Conservation (phyloP, 2,329 filamentous ascomycete species). For the Monilinia laxa region DNA sequence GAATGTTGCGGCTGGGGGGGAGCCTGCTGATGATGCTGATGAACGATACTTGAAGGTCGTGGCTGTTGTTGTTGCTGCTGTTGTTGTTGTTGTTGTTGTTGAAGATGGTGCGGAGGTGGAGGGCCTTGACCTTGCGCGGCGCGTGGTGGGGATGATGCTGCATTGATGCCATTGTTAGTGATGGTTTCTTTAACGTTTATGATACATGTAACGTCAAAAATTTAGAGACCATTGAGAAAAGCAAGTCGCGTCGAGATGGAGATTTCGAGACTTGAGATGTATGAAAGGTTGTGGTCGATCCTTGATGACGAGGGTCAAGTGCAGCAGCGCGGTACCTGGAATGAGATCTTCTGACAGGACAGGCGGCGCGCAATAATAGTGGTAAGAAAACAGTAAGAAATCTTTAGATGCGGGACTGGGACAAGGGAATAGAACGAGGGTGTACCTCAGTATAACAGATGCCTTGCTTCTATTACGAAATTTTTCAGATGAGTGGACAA, state of each 20-base stretch:
- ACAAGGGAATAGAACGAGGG: constrained; percentile 39
- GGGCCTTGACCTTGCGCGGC: constrained; percentile 63
- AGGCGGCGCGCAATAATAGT: constrained; percentile 29
- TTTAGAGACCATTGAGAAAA: constrained; percentile 40
- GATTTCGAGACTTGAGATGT: constrained; percentile 37
- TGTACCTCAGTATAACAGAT: constrained; percentile 40
- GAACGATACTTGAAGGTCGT: constrained; percentile 69
- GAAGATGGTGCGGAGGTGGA: constrained; percentile 60
- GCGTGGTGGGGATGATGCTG: constrained; percentile 76
- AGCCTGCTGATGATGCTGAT: constrained; percentile 66
- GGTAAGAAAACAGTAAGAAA: constrained; percentile 28
- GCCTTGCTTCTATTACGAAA: constrained; percentile 39
- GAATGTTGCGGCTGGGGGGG: constrained; percentile 60
- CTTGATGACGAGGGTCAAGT: constrained; percentile 40
- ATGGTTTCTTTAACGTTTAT: constrained; percentile 27
- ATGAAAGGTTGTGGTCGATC: constrained; percentile 36
- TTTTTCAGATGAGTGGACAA: constrained; percentile 33
- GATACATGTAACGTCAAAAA: constrained; percentile 34
- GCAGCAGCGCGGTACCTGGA: constrained; percentile 36
- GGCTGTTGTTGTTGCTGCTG: constrained; percentile 65
- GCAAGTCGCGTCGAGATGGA: constrained; percentile 39
- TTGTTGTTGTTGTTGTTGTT: constrained; percentile 61
- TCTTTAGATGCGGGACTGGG: constrained; percentile 29
- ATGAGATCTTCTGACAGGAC: constrained; percentile 37
- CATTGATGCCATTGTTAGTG: constrained; percentile 40